phyloP scores from a whole-genome alignment of 73 alveolate genomes.

The Urostyla sp. region DNA sequence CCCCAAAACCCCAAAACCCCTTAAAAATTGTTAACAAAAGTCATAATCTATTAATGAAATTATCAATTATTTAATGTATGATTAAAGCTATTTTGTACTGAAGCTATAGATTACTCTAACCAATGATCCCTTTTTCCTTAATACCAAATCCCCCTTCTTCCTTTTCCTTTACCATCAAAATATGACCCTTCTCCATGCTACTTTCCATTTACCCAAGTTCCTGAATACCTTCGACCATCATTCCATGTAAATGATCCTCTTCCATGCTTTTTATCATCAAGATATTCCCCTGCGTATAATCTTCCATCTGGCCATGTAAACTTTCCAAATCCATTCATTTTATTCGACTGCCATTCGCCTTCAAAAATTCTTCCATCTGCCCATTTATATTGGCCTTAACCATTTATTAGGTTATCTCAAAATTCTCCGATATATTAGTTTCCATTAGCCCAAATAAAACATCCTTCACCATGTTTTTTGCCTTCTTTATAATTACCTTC shows the following conservation, averaged over 20 bases:
- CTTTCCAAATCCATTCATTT: constrained; percentile 54
- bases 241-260: constrained; percentile 57
- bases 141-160: constrained; percentile 2
- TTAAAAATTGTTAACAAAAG: no score
- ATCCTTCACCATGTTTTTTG: constrained; percentile 70
- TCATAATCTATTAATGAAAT: no score
- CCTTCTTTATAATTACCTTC: constrained; percentile 84
- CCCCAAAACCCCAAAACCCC: no score
- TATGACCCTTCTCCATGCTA: constrained; percentile 62
- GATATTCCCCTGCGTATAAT: constrained; percentile 50
- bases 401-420: constrained; percentile 55
- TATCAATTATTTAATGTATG: no score
- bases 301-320: constrained; percentile 65
- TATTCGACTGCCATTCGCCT: constrained; percentile 71
- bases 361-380: constrained; percentile 61
- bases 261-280: constrained; percentile 66
- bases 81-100: no score
- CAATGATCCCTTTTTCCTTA: constrained; percentile 16
- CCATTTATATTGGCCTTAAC: constrained; percentile 56
- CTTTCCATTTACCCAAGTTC: constrained; percentile 66
- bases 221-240: constrained; percentile 67
- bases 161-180: not conserved
- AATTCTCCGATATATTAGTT: constrained; percentile 57
- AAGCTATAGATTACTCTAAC: no score
- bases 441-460: constrained; percentile 56